These are phyloP conservation scores for Wakefieldia striispora DNA, from an alignment of 768 basidiomycete genomes.

Conservation along the genomic window DNA sequence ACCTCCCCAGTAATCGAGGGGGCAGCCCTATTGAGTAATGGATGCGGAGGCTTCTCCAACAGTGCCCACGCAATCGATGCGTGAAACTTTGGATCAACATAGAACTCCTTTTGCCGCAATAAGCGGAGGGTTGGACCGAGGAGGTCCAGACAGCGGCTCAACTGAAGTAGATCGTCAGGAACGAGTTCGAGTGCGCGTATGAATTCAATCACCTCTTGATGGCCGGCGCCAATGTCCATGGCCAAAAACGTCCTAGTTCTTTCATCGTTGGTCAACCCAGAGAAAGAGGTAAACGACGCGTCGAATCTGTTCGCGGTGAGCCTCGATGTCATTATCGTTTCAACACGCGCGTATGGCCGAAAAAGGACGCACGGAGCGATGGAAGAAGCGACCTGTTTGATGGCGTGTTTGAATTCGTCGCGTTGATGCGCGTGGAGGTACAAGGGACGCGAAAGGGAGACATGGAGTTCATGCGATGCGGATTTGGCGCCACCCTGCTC, in stretches of 20 bases:
- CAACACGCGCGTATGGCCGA: conserved; percentile 1
- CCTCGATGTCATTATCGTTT: conserved; percentile 5
- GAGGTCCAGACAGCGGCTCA: conserved; percentile 50
- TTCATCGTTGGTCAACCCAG: conserved; percentile 77
- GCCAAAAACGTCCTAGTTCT: conserved; percentile 76
- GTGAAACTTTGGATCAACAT: conserved; percentile 80
- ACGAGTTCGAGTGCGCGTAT: background rate
- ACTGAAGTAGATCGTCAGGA: conserved; percentile 41
- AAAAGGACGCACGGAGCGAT: conserved; percentile 42
- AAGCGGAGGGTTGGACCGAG: conserved; percentile 56
- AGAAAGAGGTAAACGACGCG: conserved; percentile 69
- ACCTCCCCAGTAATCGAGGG: background rate
- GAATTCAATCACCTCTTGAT: conserved; percentile 56
- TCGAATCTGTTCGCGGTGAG: conserved; percentile 50
- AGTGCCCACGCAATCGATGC: conserved; percentile 88
- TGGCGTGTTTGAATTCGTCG: conserved; percentile 63
- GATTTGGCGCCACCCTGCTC: conserved; percentile 3
- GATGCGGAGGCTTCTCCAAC: conserved; percentile 36
- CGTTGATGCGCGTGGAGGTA: conserved; percentile 79
- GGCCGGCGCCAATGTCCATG: conserved; percentile 81
- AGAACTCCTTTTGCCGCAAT: conserved; percentile 77
- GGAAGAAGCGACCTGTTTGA: conserved; percentile 50
- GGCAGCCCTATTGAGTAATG: conserved; percentile 5
- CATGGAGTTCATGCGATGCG: conserved; percentile 55
- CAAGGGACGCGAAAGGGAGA: conserved; percentile 83